A percentile compares a stretch with the other conserved stretches of the same genome.
phyloP scores from a whole-genome alignment of 345 rosid genomes.

The Linum lewisii region DNA sequence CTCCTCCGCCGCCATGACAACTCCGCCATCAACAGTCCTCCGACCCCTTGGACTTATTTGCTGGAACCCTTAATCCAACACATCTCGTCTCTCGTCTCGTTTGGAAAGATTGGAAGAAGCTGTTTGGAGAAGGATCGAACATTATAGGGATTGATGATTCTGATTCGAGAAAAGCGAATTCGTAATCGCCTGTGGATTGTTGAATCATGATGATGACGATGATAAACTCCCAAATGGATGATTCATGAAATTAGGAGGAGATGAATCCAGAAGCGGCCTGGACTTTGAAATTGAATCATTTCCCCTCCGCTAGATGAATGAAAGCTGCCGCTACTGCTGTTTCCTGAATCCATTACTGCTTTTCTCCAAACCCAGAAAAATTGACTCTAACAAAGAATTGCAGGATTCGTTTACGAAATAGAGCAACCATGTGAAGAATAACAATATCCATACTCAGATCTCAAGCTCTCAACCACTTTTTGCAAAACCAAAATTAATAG shows the following conservation, averaged over 20 bases:
- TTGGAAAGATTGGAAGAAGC: slow-evolving; percentile 26
- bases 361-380: neutral
- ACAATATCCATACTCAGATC: too few species aligned
- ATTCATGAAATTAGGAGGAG: slow-evolving; percentile 27
- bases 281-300: slow-evolving; percentile 45
- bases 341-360: slow-evolving; percentile 82
- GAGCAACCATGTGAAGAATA: neutral
- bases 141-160: slow-evolving; percentile 14
- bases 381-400: neutral
- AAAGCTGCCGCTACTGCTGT: slow-evolving; percentile 52
- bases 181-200: too few species aligned
- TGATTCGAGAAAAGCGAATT: slow-evolving; percentile 13
- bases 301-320: slow-evolving; percentile 70
- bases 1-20: too few species aligned
- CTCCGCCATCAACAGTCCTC: too few species aligned
- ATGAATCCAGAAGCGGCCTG: slow-evolving; percentile 9
- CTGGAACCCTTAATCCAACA: too few species aligned
- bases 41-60: too few species aligned
- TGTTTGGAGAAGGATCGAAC: slow-evolving; percentile 12
- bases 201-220: too few species aligned
- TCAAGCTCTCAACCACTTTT: too few species aligned
- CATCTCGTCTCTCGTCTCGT: too few species aligned
- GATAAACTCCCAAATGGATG: too few species aligned
- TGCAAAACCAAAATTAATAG: too few species aligned
- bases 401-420: too few species aligned